Base-by-base conservation (phyloP, 306 rosid genomes). In the Parietaria judaica region DNA sequence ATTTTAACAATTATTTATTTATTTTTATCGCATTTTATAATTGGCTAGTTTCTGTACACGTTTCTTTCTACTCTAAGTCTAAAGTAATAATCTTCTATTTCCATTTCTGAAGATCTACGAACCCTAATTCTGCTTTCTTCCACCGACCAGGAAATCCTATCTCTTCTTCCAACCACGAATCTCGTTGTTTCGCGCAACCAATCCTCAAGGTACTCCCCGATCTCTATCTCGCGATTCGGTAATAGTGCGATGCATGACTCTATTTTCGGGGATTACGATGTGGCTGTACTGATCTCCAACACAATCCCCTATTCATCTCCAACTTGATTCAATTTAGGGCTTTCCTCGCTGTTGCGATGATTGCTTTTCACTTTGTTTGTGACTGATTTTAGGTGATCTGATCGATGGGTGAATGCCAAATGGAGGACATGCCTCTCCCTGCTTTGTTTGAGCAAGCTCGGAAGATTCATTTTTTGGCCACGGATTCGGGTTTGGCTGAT, bases 361-460 rank as follows among this genome's bases (percentile, higher is more conserved):
- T 11, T 49, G 53, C 4, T 53, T 53, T 14, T 12, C 3, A 4
- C 17, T 53, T 35, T 3, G 11, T 55, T 7, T 55, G 11, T 16
- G 36, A 16, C 16, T 23, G 4, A 55, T 13, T 55, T 62, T 38
- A 3, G 45, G 14, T n/a, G 14, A 12, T 23, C 47, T 66, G 51
- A 12, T 15, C 49, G 10, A 62, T 76, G 81, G 80, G 80, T 39
- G 87, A 76, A 35, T 51, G 58, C 45, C 74, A 35, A 36, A 79
- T 82, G 78, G 96, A 82, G 69, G 94, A 88, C 38, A 47, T 92
- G 69, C 78, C 97, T 47, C 66, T 92, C 36, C 84, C 99, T 7
- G 78, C 86, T 41, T 72, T 92, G 34, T 92, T 86, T 66, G 99
- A 92, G 39, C 86, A 68, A 77, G 87, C 95, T 16, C 85, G 81